Base-by-base conservation (phyloP, 192 early-diverging fungal genomes). In the Oehlia diaphana region DNA sequence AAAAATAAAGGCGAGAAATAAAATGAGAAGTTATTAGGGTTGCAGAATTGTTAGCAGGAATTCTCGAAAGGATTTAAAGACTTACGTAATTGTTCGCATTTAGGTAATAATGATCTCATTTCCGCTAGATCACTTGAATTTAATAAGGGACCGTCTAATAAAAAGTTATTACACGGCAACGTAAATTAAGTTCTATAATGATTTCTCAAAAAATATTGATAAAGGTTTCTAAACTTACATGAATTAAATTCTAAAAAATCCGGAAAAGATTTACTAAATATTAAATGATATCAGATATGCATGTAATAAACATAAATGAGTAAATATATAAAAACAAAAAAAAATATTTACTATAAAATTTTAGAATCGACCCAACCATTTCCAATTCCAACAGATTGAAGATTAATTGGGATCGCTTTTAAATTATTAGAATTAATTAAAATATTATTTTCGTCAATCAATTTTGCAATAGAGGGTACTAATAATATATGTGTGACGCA, bases 81-180 rank as follows among this genome's bases (percentile, higher is more conserved):
- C 66, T 35, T 35, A 68, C 66, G 19, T 16, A 68, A 68, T 68
- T 3, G 9, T 28, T 33, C 14, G 10, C 66, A 2, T 47, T 19
- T 0, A 83, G 79, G 80, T 81, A 87, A 9, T 53, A 26, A 68
- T 83, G 35, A 35, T 3, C 35, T 21, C 68, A 86, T 64, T 76
- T 72, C 78, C n/a, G 19, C 92, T 90, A 81, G 91, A 92, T 16
- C 80, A 81, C 7, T 84, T 76, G 67, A 91, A 86, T 9, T 88
- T 71, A 31, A 31, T 50, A 5, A 53, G 68, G 83, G 91, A 94
- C 61, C 61, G 21, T 63, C 61, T 63, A 64, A 83, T 81, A 3
- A 87, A 83, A 82, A 83, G 82, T 47, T 78, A 42, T 4, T 42
- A 42, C 6, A 42, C 35, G 39, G 0, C 39, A 5, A 42, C 39